Base-by-base conservation (phyloP, 768 basidiomycete species). In the Tephrocybe sp. region DNA sequence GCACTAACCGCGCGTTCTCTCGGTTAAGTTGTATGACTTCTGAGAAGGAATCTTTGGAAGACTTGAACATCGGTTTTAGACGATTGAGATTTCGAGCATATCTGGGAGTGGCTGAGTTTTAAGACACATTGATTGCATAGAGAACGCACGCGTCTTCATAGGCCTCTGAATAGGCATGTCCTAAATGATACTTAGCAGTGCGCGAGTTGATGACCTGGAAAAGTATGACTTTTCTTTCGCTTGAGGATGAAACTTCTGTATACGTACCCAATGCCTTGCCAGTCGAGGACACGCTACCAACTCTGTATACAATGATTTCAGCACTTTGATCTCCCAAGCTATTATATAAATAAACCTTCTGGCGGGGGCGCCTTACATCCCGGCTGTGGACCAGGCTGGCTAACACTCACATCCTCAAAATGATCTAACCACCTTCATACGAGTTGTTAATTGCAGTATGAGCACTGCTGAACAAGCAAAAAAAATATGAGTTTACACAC, bases 211-310 rank as follows among this genome's bases (percentile, higher is more conserved):
- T 60, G 31, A 87, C 72, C 83, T 85, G n/a, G 14, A 16, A 16
- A n/a, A 26, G 7, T n/a, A 40, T 33, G 17, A 39, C 7, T 11
- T 17, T 8, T 31, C n/a, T 39, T 38, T 26, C 20, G 26, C n/a
- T 39, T 17, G 36, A 11, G 16, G 0, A 38, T 22, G 39, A 17
- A 33, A 38, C 44, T 14, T 26, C 26, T 3, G 26, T 26, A 16
- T 23, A 33, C 68, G 33, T 69, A 85, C 83, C 85, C 84, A 87
- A 61, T 87, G 85, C 61, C 84, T 85, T 32, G 83, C 82, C 19
- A 74, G 72, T 45, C 86, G 72, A 16, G 87, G 87, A 60, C 87
- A 89, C n/a, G 86, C 82, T 19, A 86, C 85, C 20, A 83, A 69
- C 62, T 87, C 87, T 87, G 56, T 32, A 4, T 45, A 34, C 17